A percentile compares a stretch with the other conserved stretches of the same genome.
Evolutionary conservation across 768 basidiomycete genomes (phyloP).

Genomic region (Dacryopinax spathularia): DNA sequence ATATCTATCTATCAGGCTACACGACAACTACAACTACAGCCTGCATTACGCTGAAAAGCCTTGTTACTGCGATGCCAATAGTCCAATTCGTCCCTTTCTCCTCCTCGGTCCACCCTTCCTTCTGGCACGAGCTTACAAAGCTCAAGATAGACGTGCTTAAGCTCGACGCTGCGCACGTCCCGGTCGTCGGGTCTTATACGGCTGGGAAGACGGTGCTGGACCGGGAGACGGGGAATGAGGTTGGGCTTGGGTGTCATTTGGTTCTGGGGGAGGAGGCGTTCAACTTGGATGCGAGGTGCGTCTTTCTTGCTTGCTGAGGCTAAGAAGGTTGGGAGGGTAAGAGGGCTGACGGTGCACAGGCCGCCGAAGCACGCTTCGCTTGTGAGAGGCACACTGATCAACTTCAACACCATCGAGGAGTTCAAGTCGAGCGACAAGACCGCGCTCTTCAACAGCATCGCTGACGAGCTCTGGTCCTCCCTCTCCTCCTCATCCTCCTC

Average conservation of each 20-base stretch:
- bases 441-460: slow-evolving; percentile 60
- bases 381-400: slow-evolving; percentile 62
- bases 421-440: slow-evolving; percentile 85
- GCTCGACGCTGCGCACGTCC: slow-evolving; percentile 56
- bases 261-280: slow-evolving; percentile 54
- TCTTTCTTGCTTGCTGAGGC: not conserved
- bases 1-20: too few species aligned
- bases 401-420: slow-evolving; percentile 94
- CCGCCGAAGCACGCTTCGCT: slow-evolving; percentile 35
- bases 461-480: slow-evolving; percentile 44
- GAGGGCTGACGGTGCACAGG: slow-evolving; percentile 24
- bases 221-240: slow-evolving; percentile 56
- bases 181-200: slow-evolving; percentile 53
- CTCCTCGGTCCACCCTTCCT: slow-evolving; percentile 74
- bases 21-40: too few species aligned
- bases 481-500: not conserved
- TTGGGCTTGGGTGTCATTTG: slow-evolving; percentile 57
- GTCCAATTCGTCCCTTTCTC: slow-evolving; percentile 84
- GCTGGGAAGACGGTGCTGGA: slow-evolving; percentile 60
- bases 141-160: slow-evolving; percentile 85
- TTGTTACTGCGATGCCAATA: slow-evolving; percentile 24
- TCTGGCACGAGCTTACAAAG: slow-evolving; percentile 82
- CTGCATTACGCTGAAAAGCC: too few species aligned
- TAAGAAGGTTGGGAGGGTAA: not conserved
- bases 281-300: slow-evolving; percentile 19